Conservation (phyloP, 163 green algal genomes). For the Botryococcus braunii region DNA sequence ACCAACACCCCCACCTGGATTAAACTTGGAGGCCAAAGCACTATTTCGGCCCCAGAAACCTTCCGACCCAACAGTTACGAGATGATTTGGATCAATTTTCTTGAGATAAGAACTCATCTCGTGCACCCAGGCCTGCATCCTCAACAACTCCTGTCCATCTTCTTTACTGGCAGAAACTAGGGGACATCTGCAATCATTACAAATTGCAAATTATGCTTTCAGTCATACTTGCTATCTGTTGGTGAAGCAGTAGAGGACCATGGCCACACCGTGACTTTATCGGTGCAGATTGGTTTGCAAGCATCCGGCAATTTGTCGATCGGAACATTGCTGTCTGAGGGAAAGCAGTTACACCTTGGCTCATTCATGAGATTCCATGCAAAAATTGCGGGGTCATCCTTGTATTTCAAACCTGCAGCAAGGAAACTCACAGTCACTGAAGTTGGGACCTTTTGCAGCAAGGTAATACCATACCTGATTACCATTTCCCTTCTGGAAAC, state of each 20-base stretch:
- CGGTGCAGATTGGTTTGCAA: not conserved
- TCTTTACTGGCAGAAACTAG: not conserved
- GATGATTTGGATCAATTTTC: constrained; percentile 41
- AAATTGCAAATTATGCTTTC: not conserved
- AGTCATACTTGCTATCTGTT: not conserved
- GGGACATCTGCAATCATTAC: not conserved
- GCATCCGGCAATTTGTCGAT: not conserved
- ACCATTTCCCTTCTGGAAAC: not conserved
- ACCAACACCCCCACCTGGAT: not conserved
- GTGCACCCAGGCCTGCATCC: constrained; percentile 33
- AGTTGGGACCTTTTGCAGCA: not conserved
- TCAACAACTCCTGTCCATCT: not conserved
- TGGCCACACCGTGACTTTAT: constrained; percentile 1
- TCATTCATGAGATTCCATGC: constrained; percentile 65
- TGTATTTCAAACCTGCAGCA: constrained; percentile 18
- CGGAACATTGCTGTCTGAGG: constrained; percentile 13
- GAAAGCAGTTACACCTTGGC: constrained; percentile 48
- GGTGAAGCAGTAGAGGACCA: not conserved
- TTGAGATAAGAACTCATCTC: constrained; percentile 51
- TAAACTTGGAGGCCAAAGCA: not conserved
- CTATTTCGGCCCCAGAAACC: constrained; percentile 3
- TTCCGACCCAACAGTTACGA: constrained; percentile 28
- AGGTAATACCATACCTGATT: not conserved
- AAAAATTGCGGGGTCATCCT: constrained; percentile 51
- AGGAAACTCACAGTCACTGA: not conserved